Evolutionary conservation across 306 rosid species (phyloP).

Genomic region (Vicia sativa): DNA sequence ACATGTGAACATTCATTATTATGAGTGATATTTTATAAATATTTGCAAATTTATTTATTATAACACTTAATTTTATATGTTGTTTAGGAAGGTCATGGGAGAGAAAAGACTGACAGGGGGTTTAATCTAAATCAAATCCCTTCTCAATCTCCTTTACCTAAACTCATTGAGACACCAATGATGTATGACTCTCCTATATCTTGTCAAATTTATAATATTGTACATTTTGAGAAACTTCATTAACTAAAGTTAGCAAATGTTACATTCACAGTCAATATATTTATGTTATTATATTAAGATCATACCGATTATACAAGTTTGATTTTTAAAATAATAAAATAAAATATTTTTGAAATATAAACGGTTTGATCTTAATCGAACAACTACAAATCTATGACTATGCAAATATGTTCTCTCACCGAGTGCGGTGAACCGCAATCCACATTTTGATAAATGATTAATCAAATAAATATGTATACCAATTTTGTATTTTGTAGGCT

Average conservation of each 20-base stretch:
- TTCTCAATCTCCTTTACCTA: not conserved
- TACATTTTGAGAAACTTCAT: not conserved
- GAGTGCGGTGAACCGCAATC: no score
- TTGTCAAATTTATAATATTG: not conserved
- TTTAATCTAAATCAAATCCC: not conserved
- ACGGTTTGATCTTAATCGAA: no score
- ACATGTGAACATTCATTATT: not conserved
- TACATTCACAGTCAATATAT: no score
- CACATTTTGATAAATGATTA: not conserved
- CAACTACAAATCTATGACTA: no score
- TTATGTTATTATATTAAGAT: no score
- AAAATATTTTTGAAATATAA: no score
- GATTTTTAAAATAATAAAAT: no score
- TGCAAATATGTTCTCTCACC: no score
- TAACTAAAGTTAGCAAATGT: no score
- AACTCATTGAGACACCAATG: not conserved
- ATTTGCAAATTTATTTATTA: not conserved
- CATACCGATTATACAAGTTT: no score
- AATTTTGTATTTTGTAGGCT: not conserved
- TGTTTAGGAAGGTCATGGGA: not conserved
- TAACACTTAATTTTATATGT: not conserved
- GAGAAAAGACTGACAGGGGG: not conserved
- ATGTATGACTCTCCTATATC: not conserved
- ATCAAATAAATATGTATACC: not conserved
- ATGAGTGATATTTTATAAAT: not conserved